Percentiles rank a stretch among this genome's conserved stretches.
phyloP scores from a whole-genome alignment of 192 early-diverging fungal genomes.

The Anaeromyces robustus region DNA sequence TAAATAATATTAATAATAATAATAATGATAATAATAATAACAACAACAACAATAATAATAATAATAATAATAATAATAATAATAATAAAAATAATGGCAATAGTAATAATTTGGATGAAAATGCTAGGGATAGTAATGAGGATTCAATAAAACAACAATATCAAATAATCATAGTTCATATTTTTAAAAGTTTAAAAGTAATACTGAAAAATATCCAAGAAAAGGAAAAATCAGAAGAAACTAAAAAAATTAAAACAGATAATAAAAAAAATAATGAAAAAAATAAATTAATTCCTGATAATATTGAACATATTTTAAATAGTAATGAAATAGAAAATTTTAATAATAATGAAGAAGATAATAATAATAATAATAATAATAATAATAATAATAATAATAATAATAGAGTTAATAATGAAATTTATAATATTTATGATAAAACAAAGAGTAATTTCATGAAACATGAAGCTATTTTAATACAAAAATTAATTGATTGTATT shows the following conservation, averaged over 20 bases:
- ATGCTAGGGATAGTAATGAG: background rate
- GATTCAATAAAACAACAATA: background rate
- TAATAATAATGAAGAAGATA: background rate
- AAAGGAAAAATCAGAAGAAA: background rate
- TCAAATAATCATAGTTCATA: background rate
- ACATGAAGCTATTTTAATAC: too few relatives aligned
- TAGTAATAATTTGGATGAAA: background rate
- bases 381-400: too few relatives aligned
- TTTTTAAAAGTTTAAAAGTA: background rate
- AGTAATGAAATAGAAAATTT: background rate
- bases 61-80: too few relatives aligned
- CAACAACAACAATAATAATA: too few relatives aligned
- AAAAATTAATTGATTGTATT: background rate
- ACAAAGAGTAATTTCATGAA: too few relatives aligned
- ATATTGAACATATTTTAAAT: background rate
- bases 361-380: background rate
- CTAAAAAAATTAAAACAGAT: background rate
- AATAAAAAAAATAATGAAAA: background rate
- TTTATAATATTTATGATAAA: too few relatives aligned
- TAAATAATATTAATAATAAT: background rate
- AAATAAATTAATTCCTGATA: background rate
- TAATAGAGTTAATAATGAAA: too few relatives aligned
- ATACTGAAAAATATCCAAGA: background rate
- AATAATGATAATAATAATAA: too few relatives aligned
- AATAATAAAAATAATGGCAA: too few relatives aligned